Evolutionary conservation across 192 early-diverging fungal genomes (phyloP).

Genomic region (Coemansia sp.): DNA sequence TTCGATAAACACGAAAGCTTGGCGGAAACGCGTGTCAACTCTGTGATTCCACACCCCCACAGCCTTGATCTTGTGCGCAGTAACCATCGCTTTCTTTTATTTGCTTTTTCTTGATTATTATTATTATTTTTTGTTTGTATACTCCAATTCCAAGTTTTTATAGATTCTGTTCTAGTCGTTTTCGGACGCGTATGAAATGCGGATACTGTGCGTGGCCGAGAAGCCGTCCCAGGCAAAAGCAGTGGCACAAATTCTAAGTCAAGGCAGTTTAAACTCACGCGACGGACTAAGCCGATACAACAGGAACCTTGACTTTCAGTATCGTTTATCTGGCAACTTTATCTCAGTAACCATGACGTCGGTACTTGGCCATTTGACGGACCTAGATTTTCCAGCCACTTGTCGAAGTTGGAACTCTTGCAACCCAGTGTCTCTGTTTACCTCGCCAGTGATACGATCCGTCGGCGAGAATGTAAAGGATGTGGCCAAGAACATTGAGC

Average conservation of each 20-base stretch:
- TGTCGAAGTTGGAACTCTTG: slow-evolving; percentile 67
- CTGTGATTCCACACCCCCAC: too few species aligned
- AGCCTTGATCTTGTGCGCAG: slow-evolving; percentile 14
- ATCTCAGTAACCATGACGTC: slow-evolving; percentile 81
- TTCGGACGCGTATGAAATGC: slow-evolving; percentile 52
- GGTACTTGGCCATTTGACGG: slow-evolving; percentile 78
- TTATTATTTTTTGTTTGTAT: not conserved
- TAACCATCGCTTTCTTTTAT: not conserved
- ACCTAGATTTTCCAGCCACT: slow-evolving; percentile 67
- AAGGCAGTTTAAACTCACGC: slow-evolving; percentile 44
- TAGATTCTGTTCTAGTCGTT: not conserved
- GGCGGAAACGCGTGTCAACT: not conserved
- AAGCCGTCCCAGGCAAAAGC: slow-evolving; percentile 88
- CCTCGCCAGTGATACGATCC: slow-evolving; percentile 63
- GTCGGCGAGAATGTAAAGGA: slow-evolving; percentile 49
- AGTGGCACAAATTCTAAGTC: slow-evolving; percentile 77
- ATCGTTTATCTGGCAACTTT: slow-evolving; percentile 59
- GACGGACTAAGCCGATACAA: slow-evolving; percentile 62
- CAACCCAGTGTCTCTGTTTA: slow-evolving; percentile 69
- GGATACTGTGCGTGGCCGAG: slow-evolving; percentile 94
- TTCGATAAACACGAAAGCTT: not conserved
- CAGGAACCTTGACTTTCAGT: slow-evolving; percentile 83
- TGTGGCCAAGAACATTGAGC: slow-evolving; percentile 68
- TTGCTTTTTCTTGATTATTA: slow-evolving; percentile 3
- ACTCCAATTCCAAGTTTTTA: slow-evolving; percentile 6